These are phyloP conservation scores for Backusella morwellensis DNA, from an alignment of 192 early-diverging fungal species.

Conservation along the genomic window DNA sequence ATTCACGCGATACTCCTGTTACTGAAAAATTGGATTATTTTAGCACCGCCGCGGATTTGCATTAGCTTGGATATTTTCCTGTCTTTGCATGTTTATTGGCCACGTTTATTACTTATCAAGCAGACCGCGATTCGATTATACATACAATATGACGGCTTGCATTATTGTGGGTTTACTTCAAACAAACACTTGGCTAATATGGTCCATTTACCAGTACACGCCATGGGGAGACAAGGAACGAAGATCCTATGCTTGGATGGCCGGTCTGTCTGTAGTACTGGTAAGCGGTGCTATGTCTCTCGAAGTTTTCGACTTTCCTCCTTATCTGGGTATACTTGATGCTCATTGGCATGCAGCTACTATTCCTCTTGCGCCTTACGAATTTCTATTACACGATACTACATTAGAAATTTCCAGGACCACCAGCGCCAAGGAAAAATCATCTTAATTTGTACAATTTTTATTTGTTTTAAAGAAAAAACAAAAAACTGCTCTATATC, in stretches of 20 bases:
- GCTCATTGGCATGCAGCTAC: conserved; percentile 98
- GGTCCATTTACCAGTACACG: conserved; percentile 48
- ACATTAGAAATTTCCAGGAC: conserved; percentile 49
- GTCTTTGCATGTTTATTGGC: conserved; percentile 33
- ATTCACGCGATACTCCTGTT: conserved; percentile 77
- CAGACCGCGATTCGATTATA: conserved; percentile 79
- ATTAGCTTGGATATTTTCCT: conserved; percentile 39
- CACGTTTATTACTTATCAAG: conserved; percentile 77
- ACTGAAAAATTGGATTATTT: conserved; percentile 98
- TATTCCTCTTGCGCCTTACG: conserved; percentile 73
- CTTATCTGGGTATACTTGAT: conserved; percentile 75
- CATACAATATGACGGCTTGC: conserved; percentile 91
- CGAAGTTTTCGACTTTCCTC: conserved; percentile 94
- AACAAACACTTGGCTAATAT: conserved; percentile 77
- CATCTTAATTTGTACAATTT: not conserved
- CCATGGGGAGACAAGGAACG: conserved; percentile 18
- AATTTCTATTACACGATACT: conserved; percentile 80
- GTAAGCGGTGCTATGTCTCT: conserved; percentile 76
- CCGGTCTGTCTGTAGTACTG: conserved; percentile 54
- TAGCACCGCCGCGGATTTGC: conserved; percentile 49
- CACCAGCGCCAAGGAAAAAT: not conserved
- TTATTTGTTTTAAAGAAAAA: no score
- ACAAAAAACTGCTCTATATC: not conserved
- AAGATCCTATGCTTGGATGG: conserved; percentile 67
- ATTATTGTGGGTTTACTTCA: conserved; percentile 68